These are phyloP conservation scores for Albizia julibrissin DNA, from an alignment of 306 rosid species.

Conservation along the genomic window DNA sequence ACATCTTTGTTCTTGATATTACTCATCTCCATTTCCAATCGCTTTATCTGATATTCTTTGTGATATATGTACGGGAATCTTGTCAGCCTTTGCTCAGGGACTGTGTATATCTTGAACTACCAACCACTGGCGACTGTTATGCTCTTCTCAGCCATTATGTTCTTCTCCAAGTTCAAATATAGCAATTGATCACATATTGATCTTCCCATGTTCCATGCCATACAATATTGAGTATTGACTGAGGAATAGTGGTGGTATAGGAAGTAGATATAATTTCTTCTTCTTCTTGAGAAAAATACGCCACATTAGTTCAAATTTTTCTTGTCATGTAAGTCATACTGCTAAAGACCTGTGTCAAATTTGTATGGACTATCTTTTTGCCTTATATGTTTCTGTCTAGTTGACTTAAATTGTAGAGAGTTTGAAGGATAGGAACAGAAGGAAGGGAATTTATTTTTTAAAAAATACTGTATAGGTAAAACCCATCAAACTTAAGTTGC, in stretches of 20 bases:
- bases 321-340: not conserved
- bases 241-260: not conserved
- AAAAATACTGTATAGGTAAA: not conserved
- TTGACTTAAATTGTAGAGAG: not conserved
- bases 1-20: not conserved
- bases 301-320: not conserved
- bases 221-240: not conserved
- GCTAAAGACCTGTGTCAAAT: not conserved
- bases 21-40: not conserved
- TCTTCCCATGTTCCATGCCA: not conserved
- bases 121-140: conserved; percentile 58
- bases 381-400: not conserved
- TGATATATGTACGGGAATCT: conserved; percentile 46
- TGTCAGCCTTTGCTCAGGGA: conserved; percentile 65
- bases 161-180: not conserved
- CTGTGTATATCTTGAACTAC: conserved; percentile 64
- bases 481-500: not conserved
- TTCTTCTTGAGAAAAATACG: not conserved
- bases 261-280: not conserved
- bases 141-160: not conserved
- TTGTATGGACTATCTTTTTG: not conserved
- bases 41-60: conserved; percentile 19
- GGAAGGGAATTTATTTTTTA: not conserved
- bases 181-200: not conserved
- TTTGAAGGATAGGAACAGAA: not conserved